These are phyloP conservation scores for Penicillium coffeae DNA, from an alignment of 495 filamentous ascomycete genomes.

Conservation along the genomic window DNA sequence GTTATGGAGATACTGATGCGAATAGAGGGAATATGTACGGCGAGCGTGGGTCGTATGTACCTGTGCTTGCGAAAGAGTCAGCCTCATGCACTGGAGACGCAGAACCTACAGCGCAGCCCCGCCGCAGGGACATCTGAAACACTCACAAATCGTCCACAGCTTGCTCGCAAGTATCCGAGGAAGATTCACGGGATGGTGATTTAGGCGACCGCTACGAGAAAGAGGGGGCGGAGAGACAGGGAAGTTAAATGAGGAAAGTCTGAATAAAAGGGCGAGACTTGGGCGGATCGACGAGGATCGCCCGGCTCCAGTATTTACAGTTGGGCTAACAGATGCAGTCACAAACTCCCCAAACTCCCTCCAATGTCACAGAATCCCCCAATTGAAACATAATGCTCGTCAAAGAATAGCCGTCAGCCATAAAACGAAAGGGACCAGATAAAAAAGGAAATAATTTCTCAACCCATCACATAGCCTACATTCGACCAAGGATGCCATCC, in stretches of 20 bases:
- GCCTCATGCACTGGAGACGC: conserved; percentile 6
- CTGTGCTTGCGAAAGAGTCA: conserved; percentile 12
- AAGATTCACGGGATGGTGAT: background rate
- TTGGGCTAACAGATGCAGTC: conserved; percentile 9
- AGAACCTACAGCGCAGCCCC: conserved; percentile 10
- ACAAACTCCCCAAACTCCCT: background rate
- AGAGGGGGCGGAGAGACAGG: background rate
- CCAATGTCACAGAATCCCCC: background rate
- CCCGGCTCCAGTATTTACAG: conserved; percentile 6
- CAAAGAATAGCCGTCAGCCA: background rate
- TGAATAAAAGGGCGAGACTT: background rate
- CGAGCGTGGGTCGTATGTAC: conserved; percentile 7
- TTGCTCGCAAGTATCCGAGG: no score
- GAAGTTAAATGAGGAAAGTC: background rate
- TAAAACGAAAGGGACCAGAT: conserved; percentile 2
- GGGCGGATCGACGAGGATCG: conserved; percentile 5
- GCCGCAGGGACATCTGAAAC: background rate
- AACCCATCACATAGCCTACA: conserved; percentile 18
- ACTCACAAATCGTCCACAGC: conserved; percentile 4
- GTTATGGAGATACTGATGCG: no score
- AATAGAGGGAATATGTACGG: conserved; percentile 1
- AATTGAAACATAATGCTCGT: background rate
- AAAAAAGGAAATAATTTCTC: conserved; percentile 11
- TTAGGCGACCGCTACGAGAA: background rate
- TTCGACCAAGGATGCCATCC: conserved; percentile 48